A percentile compares a stretch with the other conserved stretches of the same genome.
Conservation (phyloP, 2,329 filamentous ascomycete species). For the Talaromyces sp. region DNA sequence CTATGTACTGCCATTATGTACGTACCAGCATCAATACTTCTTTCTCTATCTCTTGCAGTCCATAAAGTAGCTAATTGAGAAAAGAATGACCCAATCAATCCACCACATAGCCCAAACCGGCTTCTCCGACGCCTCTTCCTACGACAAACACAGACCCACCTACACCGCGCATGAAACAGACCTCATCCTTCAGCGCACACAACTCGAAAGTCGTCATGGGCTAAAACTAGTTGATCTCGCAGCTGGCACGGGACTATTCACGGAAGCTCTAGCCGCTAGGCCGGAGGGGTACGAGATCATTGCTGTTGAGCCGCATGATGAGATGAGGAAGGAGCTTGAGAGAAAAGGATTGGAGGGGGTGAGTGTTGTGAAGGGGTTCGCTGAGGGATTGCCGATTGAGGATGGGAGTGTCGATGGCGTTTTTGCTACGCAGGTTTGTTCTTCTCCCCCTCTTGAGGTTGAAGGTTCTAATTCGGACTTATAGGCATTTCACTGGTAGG, state of each 20-base stretch:
- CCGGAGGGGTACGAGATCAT: conserved; percentile 59
- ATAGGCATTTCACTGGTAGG: conserved; percentile 53
- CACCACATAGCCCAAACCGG: conserved; percentile 36
- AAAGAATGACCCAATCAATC: conserved; percentile 5
- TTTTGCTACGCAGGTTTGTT: conserved; percentile 62
- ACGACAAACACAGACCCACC: conserved; percentile 66
- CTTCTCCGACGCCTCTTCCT: conserved; percentile 62
- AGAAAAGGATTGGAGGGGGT: conserved; percentile 58
- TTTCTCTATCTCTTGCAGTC: not conserved
- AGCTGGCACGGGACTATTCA: conserved; percentile 69
- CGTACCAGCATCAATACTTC: not conserved
- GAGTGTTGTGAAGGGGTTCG: conserved; percentile 56
- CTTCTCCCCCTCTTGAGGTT: not conserved
- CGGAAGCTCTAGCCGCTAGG: conserved; percentile 57
- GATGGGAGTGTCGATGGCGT: conserved; percentile 62
- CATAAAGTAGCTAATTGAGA: not conserved
- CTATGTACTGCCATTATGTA: not conserved
- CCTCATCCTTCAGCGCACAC: conserved; percentile 55
- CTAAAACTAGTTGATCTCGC: conserved; percentile 61
- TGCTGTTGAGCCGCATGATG: conserved; percentile 61
- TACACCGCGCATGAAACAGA: conserved; percentile 60
- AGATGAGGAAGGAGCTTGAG: conserved; percentile 62
- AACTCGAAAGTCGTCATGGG: conserved; percentile 46
- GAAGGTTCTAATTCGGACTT: no score
- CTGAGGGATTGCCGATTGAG: conserved; percentile 54